Base-by-base conservation (phyloP, 495 filamentous ascomycete species). In the Amorphotheca resinae region DNA sequence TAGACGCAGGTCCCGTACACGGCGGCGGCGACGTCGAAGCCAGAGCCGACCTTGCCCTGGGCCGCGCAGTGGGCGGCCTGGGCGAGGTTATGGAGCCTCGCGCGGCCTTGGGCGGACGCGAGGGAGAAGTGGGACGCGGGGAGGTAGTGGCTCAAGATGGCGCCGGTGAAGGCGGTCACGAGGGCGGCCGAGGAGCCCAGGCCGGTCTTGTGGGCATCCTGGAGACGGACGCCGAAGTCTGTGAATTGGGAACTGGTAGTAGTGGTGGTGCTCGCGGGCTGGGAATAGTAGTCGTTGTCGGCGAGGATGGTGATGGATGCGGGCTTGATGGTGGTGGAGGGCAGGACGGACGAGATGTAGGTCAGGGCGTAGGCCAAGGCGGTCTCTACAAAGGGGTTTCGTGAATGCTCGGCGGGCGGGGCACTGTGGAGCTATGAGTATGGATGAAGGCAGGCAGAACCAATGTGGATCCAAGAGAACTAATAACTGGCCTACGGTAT, bases 281-380 rank as follows among this genome's bases (percentile, higher is more conserved):
- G 80, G 2, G 91, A 95, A 66, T 98, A 96, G 70, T 98, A 98
- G 67, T 93, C 85, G 53, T 82, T 84, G 63, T 95, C 87, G 21
- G 93, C 91, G 16, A 95, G 70, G 61, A 98, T 91, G 38, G 85
- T 91, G 53, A 96, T 74, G 9, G 70, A 73, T 15, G 81, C 60
- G 0, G 86, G 76, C 16, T 70, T 69, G 46, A 93, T 77, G 31
- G 66, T 63, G 46, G 73, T 64, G 4, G 68, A 65, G 50, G 67
- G 64, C n/a, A 49, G 59, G 37, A 69, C 59, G 36, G 71, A 67
- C 45, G 74, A 73, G 46, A 75, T 69, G 67, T 95, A 95, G 44
- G 80, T 88, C 49, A 96, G 73, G 41, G 79, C 84, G 63, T 93
- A 95, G 62, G 69, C 75, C 38, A 98, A 69, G 1, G 91, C 79